These are phyloP conservation scores for Bryum argenteum DNA, from an alignment of 225 moss, liverwort and hornwort genomes.

Conservation along the genomic window DNA sequence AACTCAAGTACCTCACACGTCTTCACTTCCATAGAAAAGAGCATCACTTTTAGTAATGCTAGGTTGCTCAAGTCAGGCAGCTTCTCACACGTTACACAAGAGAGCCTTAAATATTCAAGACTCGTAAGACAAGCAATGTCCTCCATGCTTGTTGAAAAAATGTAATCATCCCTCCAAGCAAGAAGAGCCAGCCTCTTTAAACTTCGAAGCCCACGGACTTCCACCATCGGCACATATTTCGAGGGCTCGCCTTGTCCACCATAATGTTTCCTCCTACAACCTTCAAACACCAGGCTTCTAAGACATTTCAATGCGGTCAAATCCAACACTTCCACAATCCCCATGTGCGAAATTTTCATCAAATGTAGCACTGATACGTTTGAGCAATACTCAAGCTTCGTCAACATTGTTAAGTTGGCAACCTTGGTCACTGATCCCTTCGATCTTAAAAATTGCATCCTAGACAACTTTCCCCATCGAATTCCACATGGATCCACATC, in stretches of 20 bases:
- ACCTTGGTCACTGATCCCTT: not conserved
- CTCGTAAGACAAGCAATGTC: conserved; percentile 3
- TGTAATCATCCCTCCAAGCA: not conserved
- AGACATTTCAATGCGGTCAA: not conserved
- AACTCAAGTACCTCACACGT: not conserved
- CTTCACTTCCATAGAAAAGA: conserved; percentile 10
- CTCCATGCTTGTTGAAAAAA: conserved; percentile 16
- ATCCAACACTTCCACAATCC: conserved; percentile 1
- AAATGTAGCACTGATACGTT: conserved; percentile 11
- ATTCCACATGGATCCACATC: not conserved
- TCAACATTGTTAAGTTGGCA: not conserved
- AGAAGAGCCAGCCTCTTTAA: conserved; percentile 8
- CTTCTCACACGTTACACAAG: conserved; percentile 1
- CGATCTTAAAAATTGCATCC: not conserved
- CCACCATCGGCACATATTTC: no score
- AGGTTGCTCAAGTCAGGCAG: conserved; percentile 20
- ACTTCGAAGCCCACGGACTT: conserved; percentile 12
- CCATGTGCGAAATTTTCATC: not conserved
- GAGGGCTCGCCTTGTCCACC: no score
- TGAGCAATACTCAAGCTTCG: conserved; percentile 7
- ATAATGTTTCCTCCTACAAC: not conserved
- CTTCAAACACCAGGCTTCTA: not conserved
- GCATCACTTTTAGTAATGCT: conserved; percentile 6
- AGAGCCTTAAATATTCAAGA: conserved; percentile 12
- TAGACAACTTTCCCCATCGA: conserved; percentile 9